Conservation (phyloP, 805 yeast species). For the Yamadazyma phyllophila region DNA sequence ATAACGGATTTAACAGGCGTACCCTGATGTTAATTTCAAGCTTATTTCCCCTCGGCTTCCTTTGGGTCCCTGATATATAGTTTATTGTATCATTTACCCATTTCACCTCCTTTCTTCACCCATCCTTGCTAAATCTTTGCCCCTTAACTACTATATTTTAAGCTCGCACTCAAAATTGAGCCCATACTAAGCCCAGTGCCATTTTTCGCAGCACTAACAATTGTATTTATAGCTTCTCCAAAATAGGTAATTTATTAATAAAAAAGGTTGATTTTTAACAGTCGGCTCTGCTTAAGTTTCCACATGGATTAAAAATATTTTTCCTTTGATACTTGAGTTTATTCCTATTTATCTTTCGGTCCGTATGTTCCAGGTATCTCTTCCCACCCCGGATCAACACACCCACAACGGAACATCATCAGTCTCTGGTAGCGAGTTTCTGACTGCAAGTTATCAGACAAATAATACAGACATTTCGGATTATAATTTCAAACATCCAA, state of each 20-base stretch:
- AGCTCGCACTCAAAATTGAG: neutral
- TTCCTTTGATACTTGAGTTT: neutral
- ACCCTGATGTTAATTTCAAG: too few relatives aligned
- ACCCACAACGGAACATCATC: slow-evolving; percentile 12
- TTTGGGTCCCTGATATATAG: too few relatives aligned
- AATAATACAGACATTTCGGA: slow-evolving; percentile 12
- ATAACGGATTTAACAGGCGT: too few relatives aligned
- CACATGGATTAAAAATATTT: neutral
- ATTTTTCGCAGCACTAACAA: slow-evolving; percentile 1
- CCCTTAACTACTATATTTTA: neutral
- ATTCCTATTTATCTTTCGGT: neutral
- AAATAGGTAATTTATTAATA: slow-evolving; percentile 1
- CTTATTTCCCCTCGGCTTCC: too few relatives aligned
- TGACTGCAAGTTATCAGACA: slow-evolving; percentile 20
- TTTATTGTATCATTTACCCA: too few relatives aligned
- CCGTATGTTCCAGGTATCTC: neutral
- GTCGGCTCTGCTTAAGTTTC: neutral
- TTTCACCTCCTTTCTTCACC: too few relatives aligned
- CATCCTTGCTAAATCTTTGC: neutral
- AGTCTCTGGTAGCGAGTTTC: slow-evolving; percentile 32
- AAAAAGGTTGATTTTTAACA: neutral
- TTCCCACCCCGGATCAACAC: neutral
- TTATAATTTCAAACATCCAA: neutral
- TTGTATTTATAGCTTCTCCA: slow-evolving; percentile 3
- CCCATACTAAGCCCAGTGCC: neutral